Evolutionary conservation across 1,284 basidiomycete species (phyloP), one percentile per base, ranked within the genome.

Genomic region (Cryptococcus sp.): DNA sequence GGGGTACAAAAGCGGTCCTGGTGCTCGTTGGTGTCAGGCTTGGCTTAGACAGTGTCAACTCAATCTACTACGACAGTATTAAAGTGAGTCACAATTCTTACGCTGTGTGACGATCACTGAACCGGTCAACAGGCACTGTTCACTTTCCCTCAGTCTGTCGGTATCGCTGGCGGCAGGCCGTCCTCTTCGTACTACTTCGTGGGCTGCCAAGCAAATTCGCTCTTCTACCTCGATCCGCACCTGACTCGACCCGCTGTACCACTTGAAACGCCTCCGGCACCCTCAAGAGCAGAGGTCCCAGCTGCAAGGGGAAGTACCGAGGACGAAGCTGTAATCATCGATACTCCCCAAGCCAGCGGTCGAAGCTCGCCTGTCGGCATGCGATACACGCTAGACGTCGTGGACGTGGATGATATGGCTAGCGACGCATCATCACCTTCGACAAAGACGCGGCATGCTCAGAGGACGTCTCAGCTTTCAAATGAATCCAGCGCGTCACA

Each of bases 101-200:
- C 34, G 15, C 4, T 22, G 29, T 22, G 23, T 50, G 16, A 34
- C 3, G 11, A 37, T 5, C 2, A 34, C 15, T n/a, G n/a, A 47
- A 34, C 29, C 5, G 3, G 29, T 34, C 2, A 5, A 11, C 67
- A 93, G 92, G 81, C 85, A 19, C 78, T 96, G 23, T 98, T 95
- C 77, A 89, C 88, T 0, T 92, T 94, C 76, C 93, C 94, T 0
- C 95, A 97, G 79, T 92, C 89, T 2, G 89, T 97, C 41, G 95
- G 95, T 46, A 97, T 98, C 59, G 92, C 94, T 0, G 95, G 95
- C 46, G 95, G 95, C 3, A 84, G 94, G 26, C 95, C 95, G 0
- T 89, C 89, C 22, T 95, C 92, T 0, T 97, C 93, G 0, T 98
- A 97, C 76, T 99, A 98, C 79, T 99, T 99, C 75, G 89, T 98